These are phyloP conservation scores for Penicillium palitans DNA, from an alignment of 2,329 filamentous ascomycete species.

Conservation along the genomic window DNA sequence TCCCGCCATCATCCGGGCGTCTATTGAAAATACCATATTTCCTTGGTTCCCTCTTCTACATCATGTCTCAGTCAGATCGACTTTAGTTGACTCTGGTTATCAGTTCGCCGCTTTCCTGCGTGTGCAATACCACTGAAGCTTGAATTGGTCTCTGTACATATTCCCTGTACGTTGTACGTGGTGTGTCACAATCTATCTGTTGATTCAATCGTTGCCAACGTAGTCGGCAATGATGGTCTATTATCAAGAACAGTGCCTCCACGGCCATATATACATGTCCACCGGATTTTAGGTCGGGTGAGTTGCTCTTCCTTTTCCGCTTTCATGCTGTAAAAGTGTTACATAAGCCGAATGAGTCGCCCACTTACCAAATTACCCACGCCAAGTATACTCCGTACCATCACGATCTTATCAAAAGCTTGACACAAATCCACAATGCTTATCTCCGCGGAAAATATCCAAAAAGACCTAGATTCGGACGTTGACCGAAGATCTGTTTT, in stretches of 20 bases:
- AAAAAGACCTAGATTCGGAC: not conserved
- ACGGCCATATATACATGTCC: not conserved
- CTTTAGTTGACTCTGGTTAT: not conserved
- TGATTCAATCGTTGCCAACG: not conserved
- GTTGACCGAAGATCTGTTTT: too few species aligned
- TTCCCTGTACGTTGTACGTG: conserved; percentile 3
- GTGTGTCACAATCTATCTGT: conserved; percentile 1
- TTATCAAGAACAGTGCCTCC: not conserved
- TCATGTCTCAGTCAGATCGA: conserved; percentile 1
- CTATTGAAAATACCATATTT: conserved; percentile 26
- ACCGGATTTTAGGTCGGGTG: too few species aligned
- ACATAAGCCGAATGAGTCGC: too few species aligned
- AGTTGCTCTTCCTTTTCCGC: too few species aligned
- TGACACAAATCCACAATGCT: not conserved
- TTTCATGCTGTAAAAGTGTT: too few species aligned
- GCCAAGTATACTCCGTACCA: too few species aligned
- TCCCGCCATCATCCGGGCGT: conserved; percentile 26
- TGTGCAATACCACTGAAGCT: not conserved
- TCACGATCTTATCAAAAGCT: conserved; percentile 9
- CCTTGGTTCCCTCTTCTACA: conserved; percentile 6
- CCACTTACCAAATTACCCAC: too few species aligned
- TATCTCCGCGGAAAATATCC: not conserved
- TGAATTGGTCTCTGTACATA: conserved; percentile 6
- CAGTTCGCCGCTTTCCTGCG: not conserved
- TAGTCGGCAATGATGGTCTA: not conserved